Percentiles rank a stretch among this genome's conserved stretches.
phyloP scores from a whole-genome alignment of 345 rosid genomes.

The Mercurialis annua region DNA sequence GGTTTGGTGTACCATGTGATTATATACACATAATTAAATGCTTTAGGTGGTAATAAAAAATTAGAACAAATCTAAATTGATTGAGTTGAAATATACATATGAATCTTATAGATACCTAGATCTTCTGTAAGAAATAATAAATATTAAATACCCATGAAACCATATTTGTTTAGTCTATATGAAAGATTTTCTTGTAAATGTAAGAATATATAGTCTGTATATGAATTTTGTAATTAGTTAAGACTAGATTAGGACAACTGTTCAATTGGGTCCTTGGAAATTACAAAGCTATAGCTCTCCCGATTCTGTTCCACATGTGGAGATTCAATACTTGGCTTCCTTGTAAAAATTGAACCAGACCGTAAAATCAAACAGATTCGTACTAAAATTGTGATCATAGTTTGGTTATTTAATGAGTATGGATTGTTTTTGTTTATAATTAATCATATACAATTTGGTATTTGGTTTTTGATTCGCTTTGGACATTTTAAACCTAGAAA shows the following conservation, averaged over 20 bases:
- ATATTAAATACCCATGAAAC: slow-evolving; percentile 19
- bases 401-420: too few relatives aligned
- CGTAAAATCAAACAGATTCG: too few relatives aligned
- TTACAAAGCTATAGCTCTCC: slow-evolving; percentile 21
- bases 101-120: slow-evolving; percentile 26
- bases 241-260: slow-evolving; percentile 24
- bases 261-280: slow-evolving; percentile 42
- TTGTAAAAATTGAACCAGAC: too few relatives aligned
- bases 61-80: slow-evolving; percentile 25
- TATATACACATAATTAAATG: slow-evolving; percentile 8
- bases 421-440: too few relatives aligned
- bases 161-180: slow-evolving; percentile 20
- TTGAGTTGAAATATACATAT: slow-evolving; percentile 16
- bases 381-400: too few relatives aligned
- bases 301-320: slow-evolving; percentile 38
- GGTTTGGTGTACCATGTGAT: slow-evolving; percentile 28
- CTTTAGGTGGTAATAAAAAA: slow-evolving; percentile 19
- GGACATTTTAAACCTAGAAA: too few relatives aligned
- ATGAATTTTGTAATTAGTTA: slow-evolving; percentile 22
- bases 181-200: slow-evolving; percentile 34
- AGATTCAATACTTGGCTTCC: slow-evolving; percentile 38
- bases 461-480: too few relatives aligned
- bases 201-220: background rate
- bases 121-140: slow-evolving; percentile 7
- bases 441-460: too few relatives aligned